These are phyloP conservation scores for Fraxinus pennsylvanica DNA, from an alignment of 257 asterid species.

Conservation along the genomic window DNA sequence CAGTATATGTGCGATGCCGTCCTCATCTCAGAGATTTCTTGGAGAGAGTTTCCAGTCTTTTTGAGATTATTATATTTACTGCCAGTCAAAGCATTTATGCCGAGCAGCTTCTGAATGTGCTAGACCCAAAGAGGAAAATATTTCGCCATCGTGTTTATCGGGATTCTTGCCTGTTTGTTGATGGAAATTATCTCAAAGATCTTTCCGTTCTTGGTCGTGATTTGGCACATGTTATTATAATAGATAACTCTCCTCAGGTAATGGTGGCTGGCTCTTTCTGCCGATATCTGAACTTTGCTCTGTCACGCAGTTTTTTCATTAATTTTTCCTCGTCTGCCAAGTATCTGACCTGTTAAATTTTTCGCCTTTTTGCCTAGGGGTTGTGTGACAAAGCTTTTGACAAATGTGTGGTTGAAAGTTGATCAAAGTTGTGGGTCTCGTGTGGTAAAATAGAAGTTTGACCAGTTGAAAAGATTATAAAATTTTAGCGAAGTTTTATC, in stretches of 20 bases:
- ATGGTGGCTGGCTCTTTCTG: not conserved
- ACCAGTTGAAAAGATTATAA: too few relatives aligned
- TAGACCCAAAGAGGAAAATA: constrained; percentile 87
- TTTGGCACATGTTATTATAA: constrained; percentile 72
- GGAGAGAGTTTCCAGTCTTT: constrained; percentile 70
- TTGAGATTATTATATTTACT: constrained; percentile 89
- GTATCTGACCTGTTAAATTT: not conserved
- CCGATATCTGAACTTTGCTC: not conserved
- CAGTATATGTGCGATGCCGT: not conserved
- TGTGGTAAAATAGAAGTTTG: too few relatives aligned
- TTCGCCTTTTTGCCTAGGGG: not conserved
- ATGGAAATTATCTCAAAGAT: constrained; percentile 93
- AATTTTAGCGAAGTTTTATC: too few relatives aligned
- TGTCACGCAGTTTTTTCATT: not conserved
- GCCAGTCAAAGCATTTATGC: constrained; percentile 99
- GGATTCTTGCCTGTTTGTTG: constrained; percentile 84
- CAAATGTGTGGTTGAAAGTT: too few relatives aligned
- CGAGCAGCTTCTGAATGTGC: constrained; percentile 78
- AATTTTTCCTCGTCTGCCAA: not conserved
- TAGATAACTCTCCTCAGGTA: constrained; percentile 99
- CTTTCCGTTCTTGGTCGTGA: constrained; percentile 98
- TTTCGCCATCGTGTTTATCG: constrained; percentile 96
- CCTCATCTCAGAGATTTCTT: constrained; percentile 54
- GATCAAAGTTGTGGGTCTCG: too few relatives aligned
- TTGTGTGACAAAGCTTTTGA: too few relatives aligned